Conservation (phyloP, 305 asterid genomes). For the Ilex paraguariensis region DNA sequence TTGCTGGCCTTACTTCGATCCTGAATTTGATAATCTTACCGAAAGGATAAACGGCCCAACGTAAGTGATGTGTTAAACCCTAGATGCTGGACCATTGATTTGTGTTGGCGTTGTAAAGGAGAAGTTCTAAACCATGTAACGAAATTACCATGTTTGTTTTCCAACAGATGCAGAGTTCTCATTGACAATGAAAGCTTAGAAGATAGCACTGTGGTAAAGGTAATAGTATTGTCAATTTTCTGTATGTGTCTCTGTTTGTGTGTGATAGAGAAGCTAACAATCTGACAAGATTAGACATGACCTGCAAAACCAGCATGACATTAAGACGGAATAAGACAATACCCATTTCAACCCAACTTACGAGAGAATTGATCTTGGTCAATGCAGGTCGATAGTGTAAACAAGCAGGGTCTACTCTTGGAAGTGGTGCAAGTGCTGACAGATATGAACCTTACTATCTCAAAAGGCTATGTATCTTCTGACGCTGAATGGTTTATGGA, state of each 20-base stretch:
- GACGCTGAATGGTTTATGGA: conserved; percentile 92
- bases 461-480: conserved; percentile 69
- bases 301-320: too few species aligned
- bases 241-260: background rate
- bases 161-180: conserved; percentile 56
- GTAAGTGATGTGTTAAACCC: conserved; percentile 24
- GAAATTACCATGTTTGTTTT: background rate
- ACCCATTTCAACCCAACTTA: background rate
- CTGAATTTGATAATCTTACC: conserved; percentile 63
- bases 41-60: conserved; percentile 71
- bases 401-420: conserved; percentile 62
- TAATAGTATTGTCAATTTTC: conserved; percentile 6
- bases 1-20: conserved; percentile 69
- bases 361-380: background rate
- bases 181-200: conserved; percentile 58
- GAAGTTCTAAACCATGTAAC: background rate
- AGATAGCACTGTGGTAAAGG: conserved; percentile 65
- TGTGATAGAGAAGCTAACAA: too few species aligned
- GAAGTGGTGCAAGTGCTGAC: conserved; percentile 81
- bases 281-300: too few species aligned
- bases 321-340: too few species aligned
- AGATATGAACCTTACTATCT: conserved; percentile 63
- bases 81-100: background rate
- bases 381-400: conserved; percentile 63
- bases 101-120: background rate